Evolutionary conservation across 208 protist species (phyloP), one percentile per base, ranked within the genome.

Genomic region (Eutreptiella sp.): DNA sequence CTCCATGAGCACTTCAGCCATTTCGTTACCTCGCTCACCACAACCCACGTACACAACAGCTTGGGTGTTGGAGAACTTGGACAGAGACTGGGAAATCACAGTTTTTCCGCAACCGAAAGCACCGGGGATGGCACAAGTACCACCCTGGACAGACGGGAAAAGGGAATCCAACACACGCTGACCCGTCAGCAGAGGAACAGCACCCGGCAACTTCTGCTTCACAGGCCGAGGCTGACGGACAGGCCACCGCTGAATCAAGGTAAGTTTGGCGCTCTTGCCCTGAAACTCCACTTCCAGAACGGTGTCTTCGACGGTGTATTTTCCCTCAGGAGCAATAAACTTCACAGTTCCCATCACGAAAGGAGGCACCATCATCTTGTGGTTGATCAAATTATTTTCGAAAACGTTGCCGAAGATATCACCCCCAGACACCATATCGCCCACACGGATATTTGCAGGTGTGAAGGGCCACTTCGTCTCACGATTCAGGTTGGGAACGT

Each of bases 91-190:
- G 29, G 96, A 99, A 78, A 99, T 99, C 53, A 99, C 97, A 33
- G 98, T 99, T 82, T 99, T 99, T 63, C 98, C 98, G 74, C 96
- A 99, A 65, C 98, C 98, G 75, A 99, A 99, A 53, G 97, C 97
- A 52, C 97, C 97, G 35, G 97, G 97, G 75, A 99, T 99, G 61
- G 95, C 91, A 70, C 96, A 99, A 26, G 98, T 99, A 59, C 97
- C 97, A 53, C 98, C 98, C 72, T 98, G 94, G 16, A 98, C 94
- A 26, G 85, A 86, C 35, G 97, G 96, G 87, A 99, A 99, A 9
- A 99, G 84, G 9, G 94, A 91, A 73, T 99, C 97, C 19, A 99
- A 82, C 31, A 99, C 94, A 74, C 97, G 91, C 84, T 99, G 97
- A 59, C 98, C 98, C 24, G 97, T 99, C 21, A 99, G 83, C 33